Percentiles rank a stretch among this genome's conserved stretches.
Evolutionary conservation across 805 yeast species (phyloP).

Genomic region (Yarrowia osloensis): DNA sequence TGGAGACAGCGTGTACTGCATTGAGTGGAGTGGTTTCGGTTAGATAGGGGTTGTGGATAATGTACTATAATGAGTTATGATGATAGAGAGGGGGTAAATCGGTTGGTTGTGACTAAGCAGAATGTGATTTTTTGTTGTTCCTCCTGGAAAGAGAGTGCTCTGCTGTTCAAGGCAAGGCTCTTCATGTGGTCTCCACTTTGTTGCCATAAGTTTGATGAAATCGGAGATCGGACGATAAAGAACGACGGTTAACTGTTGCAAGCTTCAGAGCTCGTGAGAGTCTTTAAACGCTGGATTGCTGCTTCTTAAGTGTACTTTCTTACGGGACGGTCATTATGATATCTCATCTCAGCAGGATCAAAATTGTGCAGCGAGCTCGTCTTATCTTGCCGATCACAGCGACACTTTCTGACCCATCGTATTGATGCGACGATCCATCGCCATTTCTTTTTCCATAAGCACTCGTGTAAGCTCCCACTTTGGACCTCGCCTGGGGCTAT

Average conservation of each 20-base stretch:
- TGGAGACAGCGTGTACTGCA: slow-evolving; percentile 55
- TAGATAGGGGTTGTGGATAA: slow-evolving; percentile 37
- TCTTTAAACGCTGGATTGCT: no score
- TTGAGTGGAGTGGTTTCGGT: slow-evolving; percentile 98
- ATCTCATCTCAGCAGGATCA: no score
- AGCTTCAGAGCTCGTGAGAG: no score
- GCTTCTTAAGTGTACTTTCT: no score
- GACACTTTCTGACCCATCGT: no score
- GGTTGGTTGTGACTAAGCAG: not conserved
- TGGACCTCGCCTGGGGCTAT: not conserved
- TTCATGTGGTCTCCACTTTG: not conserved
- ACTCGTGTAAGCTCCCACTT: not conserved
- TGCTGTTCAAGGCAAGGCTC: no score
- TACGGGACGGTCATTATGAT: no score
- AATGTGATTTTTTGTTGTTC: no score
- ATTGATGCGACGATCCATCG: no score
- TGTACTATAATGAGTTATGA: not conserved
- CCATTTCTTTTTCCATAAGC: not conserved
- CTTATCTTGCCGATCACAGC: not conserved
- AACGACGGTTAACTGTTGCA: no score
- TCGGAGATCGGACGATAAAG: no score
- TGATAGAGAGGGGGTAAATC: not conserved
- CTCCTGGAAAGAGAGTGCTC: not conserved
- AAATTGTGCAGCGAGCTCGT: not conserved
- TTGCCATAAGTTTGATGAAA: not conserved